Evolutionary conservation across 2,329 filamentous ascomycete species (phyloP).

Genomic region (Epichloe baconii): DNA sequence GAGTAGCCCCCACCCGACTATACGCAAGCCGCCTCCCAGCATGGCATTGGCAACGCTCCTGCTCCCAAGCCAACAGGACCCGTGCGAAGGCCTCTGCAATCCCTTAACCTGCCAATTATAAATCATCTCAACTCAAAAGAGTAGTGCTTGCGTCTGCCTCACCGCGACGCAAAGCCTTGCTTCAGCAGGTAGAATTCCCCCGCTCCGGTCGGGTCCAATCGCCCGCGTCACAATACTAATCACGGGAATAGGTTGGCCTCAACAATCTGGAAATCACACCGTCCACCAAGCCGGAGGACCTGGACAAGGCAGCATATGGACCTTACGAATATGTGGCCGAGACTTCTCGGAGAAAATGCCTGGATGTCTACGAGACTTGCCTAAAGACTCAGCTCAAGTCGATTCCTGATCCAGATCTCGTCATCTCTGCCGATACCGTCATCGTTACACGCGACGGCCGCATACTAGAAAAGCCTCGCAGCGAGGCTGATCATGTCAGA

Average conservation of each 20-base stretch:
- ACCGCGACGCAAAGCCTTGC: slow-evolving; percentile 68
- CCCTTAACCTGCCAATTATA: slow-evolving; percentile 70
- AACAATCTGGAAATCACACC: slow-evolving; percentile 72
- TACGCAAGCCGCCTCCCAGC: slow-evolving; percentile 26
- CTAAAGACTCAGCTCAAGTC: slow-evolving; percentile 30
- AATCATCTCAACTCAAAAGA: slow-evolving; percentile 63
- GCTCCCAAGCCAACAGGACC: slow-evolving; percentile 17
- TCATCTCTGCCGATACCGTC: slow-evolving; percentile 84
- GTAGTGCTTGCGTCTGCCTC: slow-evolving; percentile 86
- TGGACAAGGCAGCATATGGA: slow-evolving; percentile 59
- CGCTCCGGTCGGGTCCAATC: neutral
- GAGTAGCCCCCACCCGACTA: slow-evolving; percentile 32
- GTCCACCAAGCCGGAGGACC: slow-evolving; percentile 72
- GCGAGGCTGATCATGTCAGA: slow-evolving; percentile 63
- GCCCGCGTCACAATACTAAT: slow-evolving; percentile 6
- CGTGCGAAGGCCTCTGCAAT: slow-evolving; percentile 41
- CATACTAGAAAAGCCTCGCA: slow-evolving; percentile 84
- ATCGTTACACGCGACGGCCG: slow-evolving; percentile 63
- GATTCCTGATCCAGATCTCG: slow-evolving; percentile 60
- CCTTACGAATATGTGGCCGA: slow-evolving; percentile 85
- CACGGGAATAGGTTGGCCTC: slow-evolving; percentile 52
- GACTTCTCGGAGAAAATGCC: slow-evolving; percentile 73
- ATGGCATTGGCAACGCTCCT: slow-evolving; percentile 17
- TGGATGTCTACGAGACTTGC: slow-evolving; percentile 49
- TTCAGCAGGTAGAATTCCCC: slow-evolving; percentile 45